phyloP scores from a whole-genome alignment of 192 early-diverging fungal species.

The Podila epigama region DNA sequence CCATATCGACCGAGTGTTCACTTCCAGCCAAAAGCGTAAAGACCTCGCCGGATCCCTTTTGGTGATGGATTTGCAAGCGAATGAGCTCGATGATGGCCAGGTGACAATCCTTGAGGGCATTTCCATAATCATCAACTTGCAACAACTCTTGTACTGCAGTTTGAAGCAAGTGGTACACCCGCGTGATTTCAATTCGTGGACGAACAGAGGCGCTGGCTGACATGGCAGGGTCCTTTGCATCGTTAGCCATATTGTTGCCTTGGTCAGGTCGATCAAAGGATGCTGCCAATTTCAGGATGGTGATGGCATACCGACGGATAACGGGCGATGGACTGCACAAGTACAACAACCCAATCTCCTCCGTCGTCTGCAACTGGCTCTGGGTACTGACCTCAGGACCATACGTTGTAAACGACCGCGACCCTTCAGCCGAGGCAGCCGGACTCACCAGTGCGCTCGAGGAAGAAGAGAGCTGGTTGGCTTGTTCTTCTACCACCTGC shows the following conservation, averaged over 20 bases:
- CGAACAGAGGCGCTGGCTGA: slow-evolving; percentile 23
- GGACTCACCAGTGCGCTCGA: slow-evolving; percentile 25
- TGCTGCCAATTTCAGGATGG: slow-evolving; percentile 62
- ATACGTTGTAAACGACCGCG: slow-evolving; percentile 40
- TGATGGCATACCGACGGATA: slow-evolving; percentile 68
- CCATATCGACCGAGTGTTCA: slow-evolving; percentile 58
- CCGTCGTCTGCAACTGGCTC: slow-evolving; percentile 71
- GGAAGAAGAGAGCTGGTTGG: slow-evolving; percentile 5
- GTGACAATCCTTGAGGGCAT: slow-evolving; percentile 48
- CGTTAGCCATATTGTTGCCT: background rate
- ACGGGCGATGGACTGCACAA: slow-evolving; percentile 63
- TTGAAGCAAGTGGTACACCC: slow-evolving; percentile 32
- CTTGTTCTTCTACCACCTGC: background rate
- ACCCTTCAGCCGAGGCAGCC: slow-evolving; percentile 35
- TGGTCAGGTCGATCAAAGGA: slow-evolving; percentile 55
- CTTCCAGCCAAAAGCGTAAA: slow-evolving; percentile 68
- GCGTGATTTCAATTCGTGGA: slow-evolving; percentile 22
- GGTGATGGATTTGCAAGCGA: slow-evolving; percentile 59
- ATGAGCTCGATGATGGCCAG: slow-evolving; percentile 51
- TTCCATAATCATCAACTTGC: slow-evolving; percentile 58
- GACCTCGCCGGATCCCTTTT: slow-evolving; percentile 56
- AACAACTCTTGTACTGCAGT: slow-evolving; percentile 55
- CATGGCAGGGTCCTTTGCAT: slow-evolving; percentile 27
- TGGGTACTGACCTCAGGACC: slow-evolving; percentile 48
- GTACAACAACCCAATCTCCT: slow-evolving; percentile 77